phyloP scores from a whole-genome alignment of 345 rosid genomes.

The Fremontodendron californicum region DNA sequence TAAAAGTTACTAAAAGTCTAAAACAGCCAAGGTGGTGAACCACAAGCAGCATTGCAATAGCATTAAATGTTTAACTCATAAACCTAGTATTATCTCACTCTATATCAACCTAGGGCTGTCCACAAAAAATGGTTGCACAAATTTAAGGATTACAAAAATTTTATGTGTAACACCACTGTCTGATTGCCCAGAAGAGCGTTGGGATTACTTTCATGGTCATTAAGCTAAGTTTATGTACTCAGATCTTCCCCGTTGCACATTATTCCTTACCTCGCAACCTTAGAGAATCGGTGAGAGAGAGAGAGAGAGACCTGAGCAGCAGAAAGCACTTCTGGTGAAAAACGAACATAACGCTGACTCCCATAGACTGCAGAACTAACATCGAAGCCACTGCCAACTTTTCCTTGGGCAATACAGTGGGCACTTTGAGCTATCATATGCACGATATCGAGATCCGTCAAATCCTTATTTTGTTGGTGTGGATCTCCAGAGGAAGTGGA shows the following conservation, averaged over 20 bases:
- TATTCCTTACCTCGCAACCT: background rate
- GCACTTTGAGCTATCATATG: slow-evolving; percentile 92
- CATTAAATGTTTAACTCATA: background rate
- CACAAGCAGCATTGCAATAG: background rate
- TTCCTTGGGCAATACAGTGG: slow-evolving; percentile 96
- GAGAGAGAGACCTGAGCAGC: slow-evolving; percentile 75
- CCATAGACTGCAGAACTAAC: slow-evolving; percentile 98
- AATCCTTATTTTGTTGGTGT: slow-evolving; percentile 29
- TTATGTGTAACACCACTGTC: background rate
- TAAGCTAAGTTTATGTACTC: background rate
- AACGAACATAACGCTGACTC: slow-evolving; percentile 90
- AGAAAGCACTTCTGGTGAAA: slow-evolving; percentile 85
- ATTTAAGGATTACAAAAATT: background rate
- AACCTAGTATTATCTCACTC: background rate
- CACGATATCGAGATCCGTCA: slow-evolving; percentile 58
- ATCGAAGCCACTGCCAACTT: slow-evolving; percentile 98
- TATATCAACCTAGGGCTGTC: background rate
- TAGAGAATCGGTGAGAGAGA: background rate
- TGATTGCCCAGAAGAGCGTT: background rate
- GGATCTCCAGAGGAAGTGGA: slow-evolving; percentile 38
- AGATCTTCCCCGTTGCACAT: background rate
- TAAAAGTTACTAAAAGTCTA: background rate
- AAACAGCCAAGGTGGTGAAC: background rate
- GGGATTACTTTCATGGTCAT: background rate
- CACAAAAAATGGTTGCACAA: background rate